Percentiles rank a stretch among this genome's conserved stretches.
phyloP scores from a whole-genome alignment of 2,329 filamentous ascomycete species.

The Scytalidium sp. region DNA sequence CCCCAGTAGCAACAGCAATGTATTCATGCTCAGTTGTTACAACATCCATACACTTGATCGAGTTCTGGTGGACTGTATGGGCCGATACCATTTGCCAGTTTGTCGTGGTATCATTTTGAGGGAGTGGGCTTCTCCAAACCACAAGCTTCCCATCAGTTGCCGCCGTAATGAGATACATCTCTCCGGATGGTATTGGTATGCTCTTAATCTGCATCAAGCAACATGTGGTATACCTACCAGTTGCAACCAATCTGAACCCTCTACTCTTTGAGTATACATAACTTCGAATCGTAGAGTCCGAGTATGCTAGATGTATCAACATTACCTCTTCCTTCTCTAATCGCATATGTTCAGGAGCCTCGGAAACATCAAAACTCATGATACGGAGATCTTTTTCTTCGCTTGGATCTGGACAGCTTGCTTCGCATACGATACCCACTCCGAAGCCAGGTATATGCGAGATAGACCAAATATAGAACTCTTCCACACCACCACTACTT shows the following conservation, averaged over 20 bases:
- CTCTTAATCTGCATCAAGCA: constrained; percentile 67
- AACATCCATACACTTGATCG: constrained; percentile 66
- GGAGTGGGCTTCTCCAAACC: constrained; percentile 45
- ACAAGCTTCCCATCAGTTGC: constrained; percentile 79
- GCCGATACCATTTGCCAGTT: constrained; percentile 12
- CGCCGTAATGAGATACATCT: constrained; percentile 54
- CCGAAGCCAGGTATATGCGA: constrained; percentile 48
- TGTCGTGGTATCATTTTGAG: background rate
- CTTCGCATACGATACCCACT: constrained; percentile 56
- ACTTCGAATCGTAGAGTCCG: constrained; percentile 74
- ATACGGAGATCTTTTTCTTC: constrained; percentile 69
- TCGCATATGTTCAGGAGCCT: constrained; percentile 9
- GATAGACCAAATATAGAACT: constrained; percentile 79
- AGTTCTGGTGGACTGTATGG: constrained; percentile 70
- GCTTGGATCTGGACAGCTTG: constrained; percentile 47
- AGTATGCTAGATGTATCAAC: constrained; percentile 70
- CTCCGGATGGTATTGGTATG: constrained; percentile 35
- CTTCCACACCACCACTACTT: constrained; percentile 83
- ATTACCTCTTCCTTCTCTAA: constrained; percentile 32
- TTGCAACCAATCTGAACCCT: constrained; percentile 48
- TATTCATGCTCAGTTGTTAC: constrained; percentile 31
- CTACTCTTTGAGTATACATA: constrained; percentile 41
- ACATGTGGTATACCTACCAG: constrained; percentile 63
- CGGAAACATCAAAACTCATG: constrained; percentile 67
- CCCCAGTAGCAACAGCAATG: constrained; percentile 65